phyloP scores from a whole-genome alignment of 768 basidiomycete species.

The Termitomyces sp. region DNA sequence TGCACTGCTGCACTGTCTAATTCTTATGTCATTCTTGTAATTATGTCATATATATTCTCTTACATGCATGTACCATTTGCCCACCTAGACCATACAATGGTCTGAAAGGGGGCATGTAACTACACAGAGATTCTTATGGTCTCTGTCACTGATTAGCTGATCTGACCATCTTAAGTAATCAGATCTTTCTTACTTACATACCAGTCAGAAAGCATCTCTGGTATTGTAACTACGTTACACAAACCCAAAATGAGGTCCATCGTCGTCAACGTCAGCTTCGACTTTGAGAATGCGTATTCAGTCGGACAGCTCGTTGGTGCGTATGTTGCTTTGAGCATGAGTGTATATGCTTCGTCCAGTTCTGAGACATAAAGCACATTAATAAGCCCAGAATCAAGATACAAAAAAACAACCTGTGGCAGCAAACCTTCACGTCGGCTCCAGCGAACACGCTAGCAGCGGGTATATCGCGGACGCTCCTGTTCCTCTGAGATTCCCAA shows the following conservation, averaged over 20 bases:
- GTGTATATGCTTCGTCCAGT: slow-evolving; percentile 54
- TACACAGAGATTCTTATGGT: too few relatives aligned
- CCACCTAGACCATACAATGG: too few relatives aligned
- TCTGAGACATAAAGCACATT: slow-evolving; percentile 38
- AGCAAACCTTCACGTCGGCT: slow-evolving; percentile 53
- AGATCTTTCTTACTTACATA: too few relatives aligned
- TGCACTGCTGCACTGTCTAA: too few relatives aligned
- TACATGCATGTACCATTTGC: too few relatives aligned
- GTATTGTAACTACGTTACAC: too few relatives aligned
- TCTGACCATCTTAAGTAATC: too few relatives aligned
- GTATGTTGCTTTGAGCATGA: slow-evolving; percentile 56
- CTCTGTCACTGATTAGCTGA: too few relatives aligned
- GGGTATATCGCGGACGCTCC: slow-evolving; percentile 92
- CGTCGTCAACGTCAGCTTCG: slow-evolving; percentile 21
- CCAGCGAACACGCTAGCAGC: slow-evolving; percentile 57
- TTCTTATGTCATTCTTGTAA: too few relatives aligned
- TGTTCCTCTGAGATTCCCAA: slow-evolving; percentile 53
- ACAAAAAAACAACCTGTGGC: slow-evolving; percentile 54
- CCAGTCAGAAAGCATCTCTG: too few relatives aligned
- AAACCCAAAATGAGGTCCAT: slow-evolving; percentile 11
- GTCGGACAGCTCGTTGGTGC: slow-evolving; percentile 47
- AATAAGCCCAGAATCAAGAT: background rate
- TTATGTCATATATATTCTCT: too few relatives aligned
- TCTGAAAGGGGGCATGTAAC: too few relatives aligned
- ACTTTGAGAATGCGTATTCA: slow-evolving; percentile 45